A percentile compares a stretch with the other conserved stretches of the same genome.
These are phyloP conservation scores for Mollisiaceae sp. DNA, from an alignment of 2,329 filamentous ascomycete genomes.

Conservation along the genomic window DNA sequence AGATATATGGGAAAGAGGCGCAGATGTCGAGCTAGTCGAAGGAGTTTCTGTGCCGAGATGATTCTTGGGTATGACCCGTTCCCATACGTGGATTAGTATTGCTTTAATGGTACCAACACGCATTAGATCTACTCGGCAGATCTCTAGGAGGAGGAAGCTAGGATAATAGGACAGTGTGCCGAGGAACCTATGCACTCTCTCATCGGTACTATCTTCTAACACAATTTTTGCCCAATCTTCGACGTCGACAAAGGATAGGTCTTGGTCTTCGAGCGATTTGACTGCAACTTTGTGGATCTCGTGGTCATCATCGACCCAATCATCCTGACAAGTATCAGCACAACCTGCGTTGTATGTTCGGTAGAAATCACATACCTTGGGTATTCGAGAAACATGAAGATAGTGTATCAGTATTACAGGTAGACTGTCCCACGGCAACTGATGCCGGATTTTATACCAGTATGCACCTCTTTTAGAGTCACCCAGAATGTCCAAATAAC, in stretches of 20 bases:
- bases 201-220: slow-evolving; percentile 27
- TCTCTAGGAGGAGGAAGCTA: slow-evolving; percentile 36
- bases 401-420: slow-evolving; percentile 27
- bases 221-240: slow-evolving; percentile 40
- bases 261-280: slow-evolving; percentile 22
- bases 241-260: slow-evolving; percentile 34
- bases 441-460: slow-evolving; percentile 21
- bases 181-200: slow-evolving; percentile 35
- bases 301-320: slow-evolving; percentile 17
- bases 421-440: slow-evolving; percentile 17
- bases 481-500: slow-evolving; percentile 30
- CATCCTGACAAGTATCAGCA: slow-evolving; percentile 7
- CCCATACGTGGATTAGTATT: slow-evolving; percentile 21
- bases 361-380: slow-evolving; percentile 14
- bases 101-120: slow-evolving; percentile 27
- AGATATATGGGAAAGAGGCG: not conserved
- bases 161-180: slow-evolving; percentile 27
- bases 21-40: too few relatives aligned
- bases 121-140: slow-evolving; percentile 33
- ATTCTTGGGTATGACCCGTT: slow-evolving; percentile 8
- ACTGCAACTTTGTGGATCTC: not conserved
- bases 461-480: slow-evolving; percentile 17
- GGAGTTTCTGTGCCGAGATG: not conserved
- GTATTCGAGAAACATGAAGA: slow-evolving; percentile 21
- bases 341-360: not conserved